Evolutionary conservation across 1,284 basidiomycete genomes (phyloP).

Genomic region (Laetiporus sulphureus): DNA sequence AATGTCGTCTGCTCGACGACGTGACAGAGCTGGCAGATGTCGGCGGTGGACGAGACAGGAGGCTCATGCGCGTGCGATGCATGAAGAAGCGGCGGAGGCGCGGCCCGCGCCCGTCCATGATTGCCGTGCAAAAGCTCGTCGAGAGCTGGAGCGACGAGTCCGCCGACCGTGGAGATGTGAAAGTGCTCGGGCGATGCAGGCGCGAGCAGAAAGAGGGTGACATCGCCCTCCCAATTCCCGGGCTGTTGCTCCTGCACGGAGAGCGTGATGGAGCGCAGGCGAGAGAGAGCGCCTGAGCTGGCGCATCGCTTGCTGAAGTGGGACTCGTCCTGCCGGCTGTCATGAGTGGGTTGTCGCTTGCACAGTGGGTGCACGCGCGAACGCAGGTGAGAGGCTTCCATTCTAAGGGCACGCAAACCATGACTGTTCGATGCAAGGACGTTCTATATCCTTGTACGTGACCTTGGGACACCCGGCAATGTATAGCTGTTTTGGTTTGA

Average conservation of each 20-base stretch:
- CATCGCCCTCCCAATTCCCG: constrained; percentile 37
- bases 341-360: too few species aligned
- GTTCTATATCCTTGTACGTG: constrained; percentile 48
- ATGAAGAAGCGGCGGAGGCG: constrained; percentile 54
- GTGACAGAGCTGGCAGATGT: constrained; percentile 61
- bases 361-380: constrained; percentile 38
- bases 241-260: constrained; percentile 34
- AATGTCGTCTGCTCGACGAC: constrained; percentile 40
- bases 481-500: constrained; percentile 44
- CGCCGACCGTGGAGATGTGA: constrained; percentile 53
- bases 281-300: constrained; percentile 29
- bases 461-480: constrained; percentile 62
- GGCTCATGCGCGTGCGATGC: constrained; percentile 50
- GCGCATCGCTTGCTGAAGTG: constrained; percentile 36
- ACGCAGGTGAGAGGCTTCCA: constrained; percentile 57
- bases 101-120: constrained; percentile 43
- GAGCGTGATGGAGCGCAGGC: constrained; percentile 52
- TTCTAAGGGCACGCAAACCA: constrained; percentile 45
- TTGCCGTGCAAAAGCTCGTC: constrained; percentile 42
- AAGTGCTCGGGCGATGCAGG: constrained; percentile 46
- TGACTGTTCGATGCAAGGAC: constrained; percentile 35
- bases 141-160: constrained; percentile 31
- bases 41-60: constrained; percentile 38
- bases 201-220: constrained; percentile 39
- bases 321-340: constrained; percentile 39